Conservation (phyloP, 2,329 filamentous ascomycete genomes). For the Magnaporthales sp. region DNA sequence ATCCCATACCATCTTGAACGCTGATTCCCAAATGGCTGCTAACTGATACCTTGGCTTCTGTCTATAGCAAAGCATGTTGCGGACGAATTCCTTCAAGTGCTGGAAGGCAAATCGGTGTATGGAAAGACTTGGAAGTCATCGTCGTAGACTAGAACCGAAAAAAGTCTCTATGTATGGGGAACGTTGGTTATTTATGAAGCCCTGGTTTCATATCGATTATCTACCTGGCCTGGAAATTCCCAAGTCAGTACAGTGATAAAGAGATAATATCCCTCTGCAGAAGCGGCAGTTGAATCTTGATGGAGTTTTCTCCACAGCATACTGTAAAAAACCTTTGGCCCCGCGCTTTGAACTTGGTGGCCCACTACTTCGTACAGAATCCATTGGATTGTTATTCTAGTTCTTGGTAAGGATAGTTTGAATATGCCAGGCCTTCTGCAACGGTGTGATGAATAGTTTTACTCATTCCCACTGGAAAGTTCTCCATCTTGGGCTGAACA, state of each 20-base stretch:
- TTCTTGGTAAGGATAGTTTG: no score
- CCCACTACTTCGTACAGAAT: no score
- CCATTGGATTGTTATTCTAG: no score
- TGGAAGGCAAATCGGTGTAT: slow-evolving; percentile 30
- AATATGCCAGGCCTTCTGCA: background rate
- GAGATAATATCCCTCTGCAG: background rate
- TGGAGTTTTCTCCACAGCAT: background rate
- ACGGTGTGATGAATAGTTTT: background rate
- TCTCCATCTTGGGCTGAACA: background rate
- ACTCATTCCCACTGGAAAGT: background rate
- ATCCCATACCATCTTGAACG: background rate
- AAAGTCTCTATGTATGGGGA: background rate
- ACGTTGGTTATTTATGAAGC: background rate
- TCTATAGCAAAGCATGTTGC: slow-evolving; percentile 24
- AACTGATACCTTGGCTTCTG: background rate
- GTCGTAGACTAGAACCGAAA: background rate
- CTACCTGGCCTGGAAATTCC: no score
- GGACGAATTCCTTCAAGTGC: slow-evolving; percentile 30
- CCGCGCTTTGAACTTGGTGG: background rate
- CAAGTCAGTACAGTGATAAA: background rate
- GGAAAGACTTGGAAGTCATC: slow-evolving; percentile 11
- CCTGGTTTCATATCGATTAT: background rate
- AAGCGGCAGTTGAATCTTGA: background rate
- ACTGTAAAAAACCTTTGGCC: background rate
- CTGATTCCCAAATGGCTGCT: background rate